Evolutionary conservation across 305 asterid species (phyloP), one percentile per base, ranked within the genome.

Genomic region (Solanum hybrid): DNA sequence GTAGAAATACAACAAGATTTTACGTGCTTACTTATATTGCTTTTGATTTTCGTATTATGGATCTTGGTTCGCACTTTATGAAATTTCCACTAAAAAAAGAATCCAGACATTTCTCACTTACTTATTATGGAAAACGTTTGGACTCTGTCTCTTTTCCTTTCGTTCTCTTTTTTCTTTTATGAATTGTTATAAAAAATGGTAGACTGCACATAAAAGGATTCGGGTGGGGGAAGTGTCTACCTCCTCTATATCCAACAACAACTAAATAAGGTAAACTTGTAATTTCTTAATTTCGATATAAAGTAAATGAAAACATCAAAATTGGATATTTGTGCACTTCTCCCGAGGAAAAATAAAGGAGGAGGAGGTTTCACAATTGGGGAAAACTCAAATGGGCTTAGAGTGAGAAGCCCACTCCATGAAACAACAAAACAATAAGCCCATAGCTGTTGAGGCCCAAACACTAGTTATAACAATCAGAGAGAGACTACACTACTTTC

Each of bases 401-500:
- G 35, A 45, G 29, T 19, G 6, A 45, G 15, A 51, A 84, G 88
- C 45, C 88, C 73, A n/a, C 19, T 45, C 73, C 40, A 56, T 10
- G 73, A 82, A 45, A 8, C 66, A 82, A 75, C 80, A 75, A 15
- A 24, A 34, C n/a, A 78, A 10, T 22, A 75, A 42, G 36, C 40
- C 87, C 73, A 84, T 17, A 45, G 14, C 8, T 22, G 22, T 2
- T 56, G 32, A 56, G 76, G 88, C 88, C 88, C 88, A 85, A 7
- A 85, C 10, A 22, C 14, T 6, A 6, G 27, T 10, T 22, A 56
- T 56, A 51, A 22, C 56, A 31, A 2, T 2, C 4, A 19, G 31
- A 56, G 45, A 56, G 22, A 56, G 45, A 56, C 11, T 4, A 0
- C 7, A 0, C 0, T 2, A 1, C 0, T 2, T 1, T 0, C 9